Conservation (phyloP, 352 stramenopile species). For the Globisporangium emineosum region DNA sequence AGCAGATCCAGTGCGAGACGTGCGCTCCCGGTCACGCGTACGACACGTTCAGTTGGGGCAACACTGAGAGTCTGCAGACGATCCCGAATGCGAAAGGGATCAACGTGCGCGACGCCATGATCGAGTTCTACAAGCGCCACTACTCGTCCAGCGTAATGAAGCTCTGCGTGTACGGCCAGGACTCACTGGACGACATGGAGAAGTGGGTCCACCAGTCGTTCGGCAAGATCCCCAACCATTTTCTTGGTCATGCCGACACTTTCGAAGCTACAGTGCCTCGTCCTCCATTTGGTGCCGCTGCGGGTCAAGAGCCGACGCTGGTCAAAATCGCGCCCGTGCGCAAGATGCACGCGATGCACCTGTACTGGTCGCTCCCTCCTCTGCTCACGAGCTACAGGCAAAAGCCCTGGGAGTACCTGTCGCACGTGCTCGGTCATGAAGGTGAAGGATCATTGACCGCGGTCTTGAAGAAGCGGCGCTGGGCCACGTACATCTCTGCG, state of each 20-base stretch:
- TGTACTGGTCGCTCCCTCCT: conserved; percentile 54
- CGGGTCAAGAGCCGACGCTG: conserved; percentile 27
- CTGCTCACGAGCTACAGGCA: conserved; percentile 36
- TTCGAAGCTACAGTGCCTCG: not conserved
- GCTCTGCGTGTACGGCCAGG: conserved; percentile 62
- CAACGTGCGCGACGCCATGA: conserved; percentile 50
- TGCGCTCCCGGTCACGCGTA: conserved; percentile 54
- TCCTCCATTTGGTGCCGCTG: conserved; percentile 30
- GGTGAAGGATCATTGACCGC: conserved; percentile 37
- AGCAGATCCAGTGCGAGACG: conserved; percentile 74
- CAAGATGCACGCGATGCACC: conserved; percentile 37
- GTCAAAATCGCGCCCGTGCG: conserved; percentile 44
- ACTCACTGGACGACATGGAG: conserved; percentile 59
- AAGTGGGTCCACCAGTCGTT: conserved; percentile 55
- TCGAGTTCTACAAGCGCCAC: conserved; percentile 47
- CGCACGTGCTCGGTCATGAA: conserved; percentile 54
- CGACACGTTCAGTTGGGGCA: conserved; percentile 80
- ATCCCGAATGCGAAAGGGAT: conserved; percentile 32
- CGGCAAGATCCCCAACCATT: conserved; percentile 26
- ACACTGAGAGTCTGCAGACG: conserved; percentile 47
- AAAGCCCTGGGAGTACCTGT: conserved; percentile 56
- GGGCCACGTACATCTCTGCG: conserved; percentile 42
- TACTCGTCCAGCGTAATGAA: conserved; percentile 74
- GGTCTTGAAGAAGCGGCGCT: conserved; percentile 35
- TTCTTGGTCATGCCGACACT: not conserved